Percentiles rank a stretch among this genome's conserved stretches.
Conservation (phyloP, 2,329 filamentous ascomycete genomes). For the Pyricularia grisea region DNA sequence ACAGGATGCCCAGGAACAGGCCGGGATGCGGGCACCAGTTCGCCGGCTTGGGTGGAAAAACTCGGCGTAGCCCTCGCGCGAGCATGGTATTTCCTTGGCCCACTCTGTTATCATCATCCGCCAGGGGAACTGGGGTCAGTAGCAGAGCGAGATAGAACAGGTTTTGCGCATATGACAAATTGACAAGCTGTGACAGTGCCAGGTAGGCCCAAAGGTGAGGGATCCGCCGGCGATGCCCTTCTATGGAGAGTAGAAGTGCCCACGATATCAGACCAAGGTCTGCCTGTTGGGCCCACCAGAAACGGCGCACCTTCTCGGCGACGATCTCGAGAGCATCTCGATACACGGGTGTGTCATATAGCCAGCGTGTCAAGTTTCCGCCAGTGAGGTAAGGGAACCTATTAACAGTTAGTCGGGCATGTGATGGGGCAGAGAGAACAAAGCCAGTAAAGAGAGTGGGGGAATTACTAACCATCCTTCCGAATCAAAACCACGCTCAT, state of each 20-base stretch:
- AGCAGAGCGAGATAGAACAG: conserved; percentile 52
- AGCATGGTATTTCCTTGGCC: not conserved
- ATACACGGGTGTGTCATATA: conserved; percentile 41
- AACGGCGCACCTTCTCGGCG: conserved; percentile 41
- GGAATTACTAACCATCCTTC: conserved; percentile 17
- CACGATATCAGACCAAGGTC: conserved; percentile 44
- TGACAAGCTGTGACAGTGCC: conserved; percentile 47
- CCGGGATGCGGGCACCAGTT: conserved; percentile 31
- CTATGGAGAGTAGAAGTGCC: conserved; percentile 47
- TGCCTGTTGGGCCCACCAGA: conserved; percentile 55
- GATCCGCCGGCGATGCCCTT: conserved; percentile 48
- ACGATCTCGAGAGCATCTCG: conserved; percentile 44
- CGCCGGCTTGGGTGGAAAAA: conserved; percentile 30
- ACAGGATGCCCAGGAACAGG: conserved; percentile 23
- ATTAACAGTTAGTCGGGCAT: not conserved
- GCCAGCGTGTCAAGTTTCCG: conserved; percentile 37
- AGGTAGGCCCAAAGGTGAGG: conserved; percentile 46
- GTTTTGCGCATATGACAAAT: conserved; percentile 52
- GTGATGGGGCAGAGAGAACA: not conserved
- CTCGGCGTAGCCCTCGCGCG: conserved; percentile 15
- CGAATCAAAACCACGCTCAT: conserved; percentile 22
- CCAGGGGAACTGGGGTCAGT: conserved; percentile 41
- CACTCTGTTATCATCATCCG: conserved; percentile 2
- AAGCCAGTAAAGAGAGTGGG: not conserved
- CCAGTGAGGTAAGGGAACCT: not conserved